phyloP scores from a whole-genome alignment of 2,329 filamentous ascomycete genomes.

The Cercospora zeina region DNA sequence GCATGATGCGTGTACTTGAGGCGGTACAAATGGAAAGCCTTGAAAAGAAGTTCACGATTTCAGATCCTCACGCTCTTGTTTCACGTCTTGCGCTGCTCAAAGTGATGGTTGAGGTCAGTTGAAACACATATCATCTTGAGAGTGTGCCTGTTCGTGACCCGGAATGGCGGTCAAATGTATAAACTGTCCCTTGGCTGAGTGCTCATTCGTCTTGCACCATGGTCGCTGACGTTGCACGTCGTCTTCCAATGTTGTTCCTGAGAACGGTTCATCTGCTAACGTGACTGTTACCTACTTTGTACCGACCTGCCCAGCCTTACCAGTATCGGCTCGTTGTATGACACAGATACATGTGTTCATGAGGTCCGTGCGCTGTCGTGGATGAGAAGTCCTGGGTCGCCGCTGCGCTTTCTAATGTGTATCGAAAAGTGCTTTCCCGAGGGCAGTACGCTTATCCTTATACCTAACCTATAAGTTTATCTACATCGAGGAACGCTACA shows the following conservation, averaged over 20 bases:
- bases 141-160: background rate
- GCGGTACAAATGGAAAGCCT: slow-evolving; percentile 29
- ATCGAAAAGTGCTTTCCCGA: background rate
- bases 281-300: no score
- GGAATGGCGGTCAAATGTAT: background rate
- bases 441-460: background rate
- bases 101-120: no score
- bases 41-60: slow-evolving; percentile 23
- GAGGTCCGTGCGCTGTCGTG: no score
- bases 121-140: background rate
- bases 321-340: no score
- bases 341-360: no score
- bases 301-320: no score
- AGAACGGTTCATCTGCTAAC: no score
- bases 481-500: background rate
- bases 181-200: background rate
- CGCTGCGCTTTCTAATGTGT: background rate
- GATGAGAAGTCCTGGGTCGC: background rate
- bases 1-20: slow-evolving; percentile 30
- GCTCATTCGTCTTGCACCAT: background rate
- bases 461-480: no score
- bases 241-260: background rate
- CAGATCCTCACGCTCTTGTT: slow-evolving; percentile 7
- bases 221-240: background rate
- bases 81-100: background rate